A percentile compares a stretch with the other conserved stretches of the same genome.
These are phyloP conservation scores for Lactarius psammicola DNA, from an alignment of 768 basidiomycete species.

Conservation along the genomic window DNA sequence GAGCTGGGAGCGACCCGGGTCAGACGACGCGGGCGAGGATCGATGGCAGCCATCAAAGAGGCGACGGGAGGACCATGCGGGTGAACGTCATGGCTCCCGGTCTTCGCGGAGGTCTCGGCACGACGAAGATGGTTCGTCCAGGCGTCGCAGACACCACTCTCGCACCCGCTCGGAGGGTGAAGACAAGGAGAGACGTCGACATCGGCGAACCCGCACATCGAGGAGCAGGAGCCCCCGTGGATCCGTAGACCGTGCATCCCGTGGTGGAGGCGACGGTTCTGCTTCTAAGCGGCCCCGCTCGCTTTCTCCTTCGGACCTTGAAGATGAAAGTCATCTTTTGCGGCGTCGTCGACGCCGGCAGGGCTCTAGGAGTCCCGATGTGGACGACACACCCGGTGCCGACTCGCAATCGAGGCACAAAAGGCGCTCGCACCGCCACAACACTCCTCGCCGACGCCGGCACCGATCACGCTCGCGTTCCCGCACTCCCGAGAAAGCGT, in stretches of 20 bases:
- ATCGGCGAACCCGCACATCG: neutral
- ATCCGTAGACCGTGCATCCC: neutral
- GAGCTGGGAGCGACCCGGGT: constrained; percentile 50
- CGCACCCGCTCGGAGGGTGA: constrained; percentile 30
- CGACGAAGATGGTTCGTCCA: constrained; percentile 28
- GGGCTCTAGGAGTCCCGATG: constrained; percentile 10
- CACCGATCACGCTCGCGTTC: constrained; percentile 32
- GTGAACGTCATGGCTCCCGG: constrained; percentile 34
- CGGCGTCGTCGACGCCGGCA: constrained; percentile 12
- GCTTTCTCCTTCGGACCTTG: constrained; percentile 6
- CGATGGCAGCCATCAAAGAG: constrained; percentile 37
- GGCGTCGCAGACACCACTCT: constrained; percentile 31
- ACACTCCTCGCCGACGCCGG: constrained; percentile 8
- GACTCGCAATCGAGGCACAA: constrained; percentile 7
- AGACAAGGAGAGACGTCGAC: constrained; percentile 5
- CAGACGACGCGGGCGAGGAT: constrained; percentile 36
- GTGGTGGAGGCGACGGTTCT: neutral
- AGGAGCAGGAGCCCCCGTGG: constrained; percentile 16
- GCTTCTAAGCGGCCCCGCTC: constrained; percentile 18
- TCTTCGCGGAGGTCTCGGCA: constrained; percentile 32
- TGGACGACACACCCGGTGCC: constrained; percentile 1
- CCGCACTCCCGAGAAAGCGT: constrained; percentile 28
- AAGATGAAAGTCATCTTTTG: constrained; percentile 9
- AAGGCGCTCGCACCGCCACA: constrained; percentile 10
- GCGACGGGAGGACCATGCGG: constrained; percentile 42